A percentile compares a stretch with the other conserved stretches of the same genome.
These are phyloP conservation scores for Glebionis coronaria DNA, from an alignment of 129 eudicot genomes.

Conservation along the genomic window DNA sequence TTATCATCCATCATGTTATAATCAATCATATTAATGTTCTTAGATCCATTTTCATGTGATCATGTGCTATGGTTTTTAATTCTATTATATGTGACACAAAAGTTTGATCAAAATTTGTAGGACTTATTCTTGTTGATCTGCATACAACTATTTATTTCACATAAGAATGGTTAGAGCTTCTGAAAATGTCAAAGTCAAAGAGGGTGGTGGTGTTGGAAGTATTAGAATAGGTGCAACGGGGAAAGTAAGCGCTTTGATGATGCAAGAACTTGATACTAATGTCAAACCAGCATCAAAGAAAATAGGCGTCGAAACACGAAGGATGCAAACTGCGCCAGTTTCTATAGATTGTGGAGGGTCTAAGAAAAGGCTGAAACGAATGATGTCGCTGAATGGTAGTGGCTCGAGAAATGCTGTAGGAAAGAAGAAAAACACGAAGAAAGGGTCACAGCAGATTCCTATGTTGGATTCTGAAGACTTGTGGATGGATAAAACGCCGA, in stretches of 20 bases:
- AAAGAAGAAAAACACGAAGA: slow-evolving; percentile 17
- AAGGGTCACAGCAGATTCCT: slow-evolving; percentile 27
- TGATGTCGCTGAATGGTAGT: slow-evolving; percentile 23
- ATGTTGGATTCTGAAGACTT: slow-evolving; percentile 35
- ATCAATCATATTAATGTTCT: neutral
- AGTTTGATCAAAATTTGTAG: slow-evolving; percentile 13
- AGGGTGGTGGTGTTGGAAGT: slow-evolving; percentile 29
- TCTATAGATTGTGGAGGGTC: slow-evolving; percentile 31
- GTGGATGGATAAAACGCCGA: slow-evolving; percentile 36
- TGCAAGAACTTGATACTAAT: slow-evolving; percentile 37
- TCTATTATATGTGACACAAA: neutral
- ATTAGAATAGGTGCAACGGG: slow-evolving; percentile 44
- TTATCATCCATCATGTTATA: slow-evolving; percentile 16
- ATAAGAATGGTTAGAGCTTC: slow-evolving; percentile 20
- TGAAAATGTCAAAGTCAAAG: slow-evolving; percentile 33
- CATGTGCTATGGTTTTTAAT: neutral
- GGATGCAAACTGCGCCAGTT: slow-evolving; percentile 25
- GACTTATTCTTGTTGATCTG: neutral
- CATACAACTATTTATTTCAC: neutral
- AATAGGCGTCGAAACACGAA: slow-evolving; percentile 2
- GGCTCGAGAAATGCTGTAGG: neutral
- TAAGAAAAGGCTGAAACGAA: slow-evolving; percentile 21
- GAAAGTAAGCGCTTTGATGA: slow-evolving; percentile 44
- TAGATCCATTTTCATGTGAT: slow-evolving; percentile 18
- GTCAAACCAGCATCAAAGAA: slow-evolving; percentile 20